Percentiles rank a stretch among this genome's conserved stretches.
Evolutionary conservation across 306 rosid species (phyloP).

Genomic region (Fagus crenata): DNA sequence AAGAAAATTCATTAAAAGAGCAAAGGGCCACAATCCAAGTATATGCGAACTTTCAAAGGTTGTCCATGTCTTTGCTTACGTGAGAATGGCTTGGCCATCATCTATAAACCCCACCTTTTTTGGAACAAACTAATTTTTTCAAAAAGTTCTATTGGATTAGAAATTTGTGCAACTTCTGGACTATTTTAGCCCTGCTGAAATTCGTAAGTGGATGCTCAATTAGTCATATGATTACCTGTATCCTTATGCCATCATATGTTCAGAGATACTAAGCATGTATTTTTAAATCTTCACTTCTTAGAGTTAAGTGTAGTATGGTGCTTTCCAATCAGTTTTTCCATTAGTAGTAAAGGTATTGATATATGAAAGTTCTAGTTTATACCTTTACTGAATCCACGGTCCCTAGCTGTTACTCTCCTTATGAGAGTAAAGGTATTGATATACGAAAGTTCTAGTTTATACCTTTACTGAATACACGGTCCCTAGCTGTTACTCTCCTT

Average conservation of each 20-base stretch:
- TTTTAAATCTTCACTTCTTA: not conserved
- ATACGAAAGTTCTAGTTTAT: not conserved
- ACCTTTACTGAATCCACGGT: not conserved
- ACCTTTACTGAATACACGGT: not conserved
- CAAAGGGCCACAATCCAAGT: too few species aligned
- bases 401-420: too few species aligned
- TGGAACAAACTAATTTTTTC: constrained; percentile 1
- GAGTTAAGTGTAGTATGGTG: not conserved
- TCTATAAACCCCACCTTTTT: not conserved
- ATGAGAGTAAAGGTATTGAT: not conserved
- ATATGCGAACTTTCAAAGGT: not conserved
- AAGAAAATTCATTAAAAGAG: too few species aligned
- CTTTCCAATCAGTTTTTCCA: not conserved
- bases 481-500: not conserved
- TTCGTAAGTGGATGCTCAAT: not conserved
- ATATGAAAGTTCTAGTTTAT: not conserved
- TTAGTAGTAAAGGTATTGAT: not conserved
- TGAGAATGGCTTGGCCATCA: not conserved
- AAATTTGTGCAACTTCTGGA: not conserved
- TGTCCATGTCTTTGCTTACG: not conserved
- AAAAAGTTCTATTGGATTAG: not conserved
- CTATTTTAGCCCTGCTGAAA: not conserved
- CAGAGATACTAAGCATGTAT: not conserved
- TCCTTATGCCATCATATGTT: not conserved
- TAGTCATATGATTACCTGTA: not conserved